Evolutionary conservation across 371 early-diverging fungal genomes (phyloP), one percentile per base, ranked within the genome.

Genomic region (Mortierella sp.): DNA sequence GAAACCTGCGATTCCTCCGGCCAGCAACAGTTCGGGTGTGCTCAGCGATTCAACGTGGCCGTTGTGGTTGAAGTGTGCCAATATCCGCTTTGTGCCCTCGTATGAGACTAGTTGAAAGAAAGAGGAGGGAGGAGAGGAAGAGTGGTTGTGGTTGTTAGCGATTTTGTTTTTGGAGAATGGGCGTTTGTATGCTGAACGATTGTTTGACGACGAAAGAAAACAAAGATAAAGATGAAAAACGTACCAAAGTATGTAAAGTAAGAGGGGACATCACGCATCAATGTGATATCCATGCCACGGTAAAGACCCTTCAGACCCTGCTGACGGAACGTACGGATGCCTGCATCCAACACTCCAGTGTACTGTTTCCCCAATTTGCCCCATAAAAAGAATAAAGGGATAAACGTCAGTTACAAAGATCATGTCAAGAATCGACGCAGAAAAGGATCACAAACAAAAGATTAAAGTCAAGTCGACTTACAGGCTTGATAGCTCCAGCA

Each of bases 191-290:
- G 16, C 22, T 8, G n/a, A n/a, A n/a, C n/a, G n/a, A n/a, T 5
- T 22, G 14, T 47, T 22, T 22, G 22, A 7, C 22, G 47, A 19
- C 2, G 53, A 29, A 53, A 29, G 29, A n/a, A n/a, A 22, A 65
- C 4, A 44, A 24, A 29, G 16, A 7, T 44, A 0, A 11, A 26
- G 4, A 43, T 10, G 29, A 24, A 26, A 43, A 11, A 64, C 82
- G 81, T 90, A 86, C 94, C 92, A 87, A 96, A 97, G 81, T 96
- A 96, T 6, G 90, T 89, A 68, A 91, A 92, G 86, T 94, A 97
- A 71, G 94, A 93, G n/a, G 97, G 97, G 16, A 91, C 84, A 85
- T 97, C 97, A 76, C 97, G 91, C 24, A 96, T 53, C n/a, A 96
- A 73, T 2, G 96, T 96, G 72, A 95, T 91, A 1, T 88, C 89